A percentile compares a stretch with the other conserved stretches of the same genome.
phyloP scores from a whole-genome alignment of 2,329 filamentous ascomycete species.

The Penicillium griseofulvum region DNA sequence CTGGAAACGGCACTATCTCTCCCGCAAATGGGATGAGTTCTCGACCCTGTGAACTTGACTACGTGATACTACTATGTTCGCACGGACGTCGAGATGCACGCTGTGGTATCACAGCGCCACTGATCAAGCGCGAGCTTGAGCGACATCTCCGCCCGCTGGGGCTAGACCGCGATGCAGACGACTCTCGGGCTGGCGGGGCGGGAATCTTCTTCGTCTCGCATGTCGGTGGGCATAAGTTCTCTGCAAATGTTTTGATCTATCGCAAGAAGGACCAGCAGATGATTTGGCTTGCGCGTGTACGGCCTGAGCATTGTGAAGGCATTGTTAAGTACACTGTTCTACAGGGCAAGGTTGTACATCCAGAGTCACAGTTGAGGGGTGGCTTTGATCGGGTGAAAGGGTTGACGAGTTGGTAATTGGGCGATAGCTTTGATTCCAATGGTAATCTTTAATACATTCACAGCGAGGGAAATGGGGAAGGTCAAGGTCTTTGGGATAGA shows the following conservation, averaged over 20 bases:
- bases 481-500: neutral
- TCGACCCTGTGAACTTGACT: slow-evolving; percentile 71
- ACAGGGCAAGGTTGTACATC: slow-evolving; percentile 86
- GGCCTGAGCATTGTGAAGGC: slow-evolving; percentile 83
- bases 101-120: slow-evolving; percentile 83
- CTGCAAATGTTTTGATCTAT: slow-evolving; percentile 87
- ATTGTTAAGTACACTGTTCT: slow-evolving; percentile 80
- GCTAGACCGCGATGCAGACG: slow-evolving; percentile 75
- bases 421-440: neutral
- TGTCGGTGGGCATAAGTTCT: slow-evolving; percentile 91
- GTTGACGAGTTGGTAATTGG: slow-evolving; percentile 59
- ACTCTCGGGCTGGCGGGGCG: slow-evolving; percentile 78
- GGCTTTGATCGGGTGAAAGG: slow-evolving; percentile 77
- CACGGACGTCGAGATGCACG: slow-evolving; percentile 85
- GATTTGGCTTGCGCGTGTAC: slow-evolving; percentile 87
- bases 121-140: slow-evolving; percentile 77
- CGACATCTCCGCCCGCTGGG: slow-evolving; percentile 76
- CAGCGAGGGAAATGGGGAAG: too few relatives aligned
- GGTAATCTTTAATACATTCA: neutral
- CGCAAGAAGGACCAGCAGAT: slow-evolving; percentile 50
- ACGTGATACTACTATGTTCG: slow-evolving; percentile 83
- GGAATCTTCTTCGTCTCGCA: slow-evolving; percentile 91
- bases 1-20: slow-evolving; percentile 48
- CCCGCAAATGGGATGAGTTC: slow-evolving; percentile 41
- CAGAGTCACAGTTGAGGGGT: slow-evolving; percentile 74